These are phyloP conservation scores for Lepidium africanum DNA, from an alignment of 345 rosid genomes.

Conservation along the genomic window DNA sequence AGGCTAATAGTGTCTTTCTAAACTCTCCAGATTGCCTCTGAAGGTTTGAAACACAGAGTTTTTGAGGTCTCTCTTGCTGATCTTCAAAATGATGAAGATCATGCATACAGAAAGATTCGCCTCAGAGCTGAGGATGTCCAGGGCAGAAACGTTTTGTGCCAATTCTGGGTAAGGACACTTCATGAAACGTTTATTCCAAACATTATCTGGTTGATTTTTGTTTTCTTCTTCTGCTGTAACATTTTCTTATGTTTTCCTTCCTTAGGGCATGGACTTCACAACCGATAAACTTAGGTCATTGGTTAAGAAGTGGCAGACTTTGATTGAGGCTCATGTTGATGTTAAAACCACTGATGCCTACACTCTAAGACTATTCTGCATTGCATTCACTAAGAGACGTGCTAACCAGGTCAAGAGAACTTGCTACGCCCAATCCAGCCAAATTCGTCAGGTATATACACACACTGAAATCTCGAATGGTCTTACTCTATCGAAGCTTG, in stretches of 20 bases:
- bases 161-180: constrained; percentile 67
- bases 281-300: constrained; percentile 92
- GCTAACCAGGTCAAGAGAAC: constrained; percentile 93
- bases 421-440: constrained; percentile 93
- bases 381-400: constrained; percentile 90
- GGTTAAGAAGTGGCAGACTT: constrained; percentile 91
- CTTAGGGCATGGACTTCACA: constrained; percentile 71
- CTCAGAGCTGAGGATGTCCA: constrained; percentile 97
- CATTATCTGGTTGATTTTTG: not conserved
- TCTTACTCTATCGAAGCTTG: not conserved
- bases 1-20: not conserved
- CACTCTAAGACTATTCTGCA: constrained; percentile 86
- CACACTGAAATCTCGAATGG: too few relatives aligned
- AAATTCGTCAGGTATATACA: constrained; percentile 51
- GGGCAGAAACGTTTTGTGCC: constrained; percentile 75
- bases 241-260: not conserved
- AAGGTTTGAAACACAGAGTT: constrained; percentile 87
- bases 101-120: constrained; percentile 81
- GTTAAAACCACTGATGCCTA: constrained; percentile 88
- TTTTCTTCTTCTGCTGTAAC: not conserved
- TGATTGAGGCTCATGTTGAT: constrained; percentile 94
- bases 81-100: constrained; percentile 79
- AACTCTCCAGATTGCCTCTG: constrained; percentile 81
- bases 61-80: constrained; percentile 89
- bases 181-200: not conserved